Evolutionary conservation across 805 yeast species (phyloP).

Genomic region (Peterozyma toletana): DNA sequence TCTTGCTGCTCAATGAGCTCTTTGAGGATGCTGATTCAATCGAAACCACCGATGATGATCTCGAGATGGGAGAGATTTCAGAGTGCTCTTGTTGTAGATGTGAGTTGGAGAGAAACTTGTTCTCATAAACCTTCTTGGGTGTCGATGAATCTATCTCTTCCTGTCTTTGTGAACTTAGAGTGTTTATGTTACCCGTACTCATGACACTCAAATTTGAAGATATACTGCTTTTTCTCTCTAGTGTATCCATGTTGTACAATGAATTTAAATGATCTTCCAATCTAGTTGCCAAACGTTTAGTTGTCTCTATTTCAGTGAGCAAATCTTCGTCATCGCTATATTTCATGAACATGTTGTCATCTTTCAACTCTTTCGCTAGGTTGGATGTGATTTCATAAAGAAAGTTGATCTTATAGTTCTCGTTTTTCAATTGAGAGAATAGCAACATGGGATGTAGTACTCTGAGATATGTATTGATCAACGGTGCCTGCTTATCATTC

Average conservation of each 20-base stretch:
- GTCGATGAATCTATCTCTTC: not conserved
- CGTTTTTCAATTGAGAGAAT: conserved; percentile 51
- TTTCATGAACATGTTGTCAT: not conserved
- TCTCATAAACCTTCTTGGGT: not conserved
- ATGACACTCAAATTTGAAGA: conserved; percentile 7
- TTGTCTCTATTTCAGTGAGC: not conserved
- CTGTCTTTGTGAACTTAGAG: not conserved
- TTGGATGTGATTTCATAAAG: conserved; percentile 43
- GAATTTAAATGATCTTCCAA: conserved; percentile 1
- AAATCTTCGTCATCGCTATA: conserved; percentile 1
- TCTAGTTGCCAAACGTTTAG: conserved; percentile 4
- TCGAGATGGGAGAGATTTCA: not conserved
- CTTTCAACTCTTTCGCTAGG: conserved; percentile 24
- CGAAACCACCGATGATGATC: conserved; percentile 3
- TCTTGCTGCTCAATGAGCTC: not conserved
- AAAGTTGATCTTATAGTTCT: conserved; percentile 52
- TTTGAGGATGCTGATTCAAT: conserved; percentile 1
- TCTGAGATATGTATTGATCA: conserved; percentile 66
- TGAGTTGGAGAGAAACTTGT: conserved; percentile 4
- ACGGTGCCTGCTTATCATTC: conserved; percentile 41
- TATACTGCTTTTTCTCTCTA: conserved; percentile 3
- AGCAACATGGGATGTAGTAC: conserved; percentile 66
- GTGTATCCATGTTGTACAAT: not conserved
- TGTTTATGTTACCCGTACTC: conserved; percentile 1
- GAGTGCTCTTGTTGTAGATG: not conserved